Evolutionary conservation across 2,329 filamentous ascomycete genomes (phyloP), one percentile per base, ranked within the genome.

Genomic region (Fusarium chaquense): DNA sequence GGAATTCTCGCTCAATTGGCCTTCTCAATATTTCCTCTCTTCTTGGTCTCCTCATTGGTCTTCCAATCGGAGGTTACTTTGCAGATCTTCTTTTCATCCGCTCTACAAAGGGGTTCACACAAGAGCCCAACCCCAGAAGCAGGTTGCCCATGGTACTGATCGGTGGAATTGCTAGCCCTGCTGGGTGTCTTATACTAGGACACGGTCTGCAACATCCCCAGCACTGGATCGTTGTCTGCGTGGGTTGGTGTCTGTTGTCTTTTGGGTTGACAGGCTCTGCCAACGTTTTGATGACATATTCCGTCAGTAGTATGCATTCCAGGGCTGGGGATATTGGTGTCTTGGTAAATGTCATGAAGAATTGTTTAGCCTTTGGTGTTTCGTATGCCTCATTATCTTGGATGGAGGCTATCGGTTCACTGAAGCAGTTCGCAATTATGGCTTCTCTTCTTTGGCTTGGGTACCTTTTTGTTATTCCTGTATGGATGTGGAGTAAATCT

Each of bases 261-360:
- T 62, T 62, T 53, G 58, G 58, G 0, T 28, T 62, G 38, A 61
- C 58, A 6, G 58, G 58, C 3, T 60, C 58, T 8, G 58, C 58
- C 2, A 61, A 61, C 2, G 40, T 62, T 3, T 26, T 62, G 3
- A 24, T 62, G 5, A 62, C 58, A 6, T 62, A 62, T 20, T 62
- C 58, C 1, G 56, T 52, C 6, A 52, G 28, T 6, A 62, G 36
- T 10, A 62, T 62, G 26, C 56, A 20, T 3, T 44, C 56, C 0
- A n/a, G 45, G 22, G 55, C 56, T 32, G 58, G 56, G n/a, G 58
- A 62, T 8, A 62, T 62, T 5, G 56, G 58, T 3, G 58, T 61
- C 3, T 20, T 62, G 16, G 58, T 62, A 2, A 61, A 62, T 15
- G 38, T 45, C 12, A 62, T 61, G 58, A 61, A 62, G 16, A 62